Evolutionary conservation across 1,139 yeast species (phyloP), one percentile per base, ranked within the genome.

Genomic region (Yamadazyma conglobata): DNA sequence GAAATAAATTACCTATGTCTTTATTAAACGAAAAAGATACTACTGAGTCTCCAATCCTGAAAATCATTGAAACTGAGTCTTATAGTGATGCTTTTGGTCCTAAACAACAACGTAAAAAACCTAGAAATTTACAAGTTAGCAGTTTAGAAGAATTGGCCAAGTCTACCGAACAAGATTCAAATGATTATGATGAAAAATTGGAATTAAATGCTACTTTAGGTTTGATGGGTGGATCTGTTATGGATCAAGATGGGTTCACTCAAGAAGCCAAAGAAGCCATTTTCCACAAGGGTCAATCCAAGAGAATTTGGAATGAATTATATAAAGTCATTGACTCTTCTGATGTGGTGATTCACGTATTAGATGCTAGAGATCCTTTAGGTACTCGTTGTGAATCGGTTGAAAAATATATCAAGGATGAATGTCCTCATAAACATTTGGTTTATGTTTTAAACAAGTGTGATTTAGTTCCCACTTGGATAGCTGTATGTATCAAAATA

Each of bases 401-500:
- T 37, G 97, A 91, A 58, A 89, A 88, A 51, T 89, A 88, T 56
- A 85, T 91, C 56, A 78, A 73, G 48, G 91, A 85, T 42, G 98
- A 91, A 62, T 89, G 95, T 53, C 87, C 98, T 18, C 98, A 91
- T 58, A 91, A 91, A 63, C 98, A 91, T 69, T 73, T 91, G 66
- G 83, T 91, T 42, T 89, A 83, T 56, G 96, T 91, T 32, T 69
- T 91, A 59, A 91, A 91, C 74, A 91, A 91, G 74, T 88, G 96
- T 74, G 98, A 91, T 69, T 77, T 91, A 51, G 96, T 93, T 32
- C 98, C 98, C 42, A 91, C 96, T 35, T 91, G 97, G 96, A 96
- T 88, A 51, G 96, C 98, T 54, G 97, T 91, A 86, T 76, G 97
- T 88, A 64, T 54, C 30, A 7, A 7, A 11, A 28, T 35, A 32